A percentile compares a stretch with the other conserved stretches of the same genome.
phyloP scores from a whole-genome alignment of 129 eudicot genomes.

The Flaveria sonorensis region DNA sequence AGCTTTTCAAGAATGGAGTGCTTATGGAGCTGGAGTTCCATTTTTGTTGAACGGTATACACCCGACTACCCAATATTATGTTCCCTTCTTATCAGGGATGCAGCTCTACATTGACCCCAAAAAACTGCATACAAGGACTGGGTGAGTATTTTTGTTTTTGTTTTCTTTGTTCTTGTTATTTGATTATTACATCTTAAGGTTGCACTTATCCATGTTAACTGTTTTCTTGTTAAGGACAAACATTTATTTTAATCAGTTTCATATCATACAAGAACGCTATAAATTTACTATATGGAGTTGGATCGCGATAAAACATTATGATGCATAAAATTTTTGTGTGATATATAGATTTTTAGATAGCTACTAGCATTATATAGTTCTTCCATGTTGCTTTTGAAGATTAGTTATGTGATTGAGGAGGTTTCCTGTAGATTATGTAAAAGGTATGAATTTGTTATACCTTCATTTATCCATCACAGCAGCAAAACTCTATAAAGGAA shows the following conservation, averaged over 20 bases:
- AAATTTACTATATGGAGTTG: neutral
- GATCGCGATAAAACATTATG: neutral
- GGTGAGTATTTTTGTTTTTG: conserved; percentile 39
- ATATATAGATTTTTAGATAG: conserved; percentile 1
- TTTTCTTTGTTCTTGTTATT: conserved; percentile 12
- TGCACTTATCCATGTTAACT: conserved; percentile 9
- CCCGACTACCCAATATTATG: conserved; percentile 55
- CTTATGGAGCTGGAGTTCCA: conserved; percentile 78
- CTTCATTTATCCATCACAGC: neutral
- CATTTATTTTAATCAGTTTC: neutral
- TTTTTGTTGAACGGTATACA: conserved; percentile 52
- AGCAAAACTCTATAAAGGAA: neutral
- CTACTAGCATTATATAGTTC: neutral
- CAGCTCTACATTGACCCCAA: conserved; percentile 61
- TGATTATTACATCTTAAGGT: neutral
- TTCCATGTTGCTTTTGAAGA: neutral
- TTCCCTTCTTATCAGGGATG: conserved; percentile 72
- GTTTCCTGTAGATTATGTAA: neutral
- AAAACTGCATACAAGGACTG: conserved; percentile 31
- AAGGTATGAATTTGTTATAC: neutral
- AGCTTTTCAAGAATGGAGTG: conserved; percentile 58
- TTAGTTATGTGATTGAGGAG: neutral
- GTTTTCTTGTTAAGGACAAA: neutral
- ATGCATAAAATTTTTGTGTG: neutral
- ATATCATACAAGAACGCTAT: neutral